Base-by-base conservation (phyloP, 2,329 filamentous ascomycete genomes). In the Fusarium humuli region DNA sequence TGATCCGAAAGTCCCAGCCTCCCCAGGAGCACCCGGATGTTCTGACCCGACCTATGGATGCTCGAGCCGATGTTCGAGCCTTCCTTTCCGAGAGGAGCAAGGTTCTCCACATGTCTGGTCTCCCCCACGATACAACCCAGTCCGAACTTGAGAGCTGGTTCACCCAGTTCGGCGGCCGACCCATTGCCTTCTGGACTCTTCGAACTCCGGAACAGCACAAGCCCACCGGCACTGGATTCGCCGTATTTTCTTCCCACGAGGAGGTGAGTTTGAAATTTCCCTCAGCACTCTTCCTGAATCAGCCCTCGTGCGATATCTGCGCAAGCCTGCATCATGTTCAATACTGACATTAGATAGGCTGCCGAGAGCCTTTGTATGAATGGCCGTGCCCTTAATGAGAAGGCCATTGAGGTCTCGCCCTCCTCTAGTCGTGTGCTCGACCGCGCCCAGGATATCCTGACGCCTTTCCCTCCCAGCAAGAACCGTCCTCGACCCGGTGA, bases 111-210 rank as follows among this genome's bases (percentile, higher is more conserved):
- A 95, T 99, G 91, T 97, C 94, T 76, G 96, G 96, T 50, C 87
- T 99, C 55, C 96, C 96, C 46, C 96, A 99, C 79, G 96, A 99
- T 77, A 99, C 96, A 37, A 99, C 96, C 3, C 96, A 99, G 83
- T 98, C 95, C 6, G 96, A 99, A 83, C 88, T 99, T 25, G 96
- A 99, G 84, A 98, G 94, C 83, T 99, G 96, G 96, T 99, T 98
- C 79, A 99, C 96, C 30, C 96, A 99, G 81, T 99, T 97, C 79
- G 96, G 96, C 70, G 96, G 96, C 52, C 92, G 96, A 45, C 96
- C 96, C 30, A 99, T 99, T 83, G 96, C 96, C 22, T 99, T 99
- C 83, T 99, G 96, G 96, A 99, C 96, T 20, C 87, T 99, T 53
- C 92, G 95, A 68, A 99, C 96, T 16, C 96, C 96, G 5, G 96